Conservation (phyloP, 164 flowering plant species). For the Echeveria elegans region DNA sequence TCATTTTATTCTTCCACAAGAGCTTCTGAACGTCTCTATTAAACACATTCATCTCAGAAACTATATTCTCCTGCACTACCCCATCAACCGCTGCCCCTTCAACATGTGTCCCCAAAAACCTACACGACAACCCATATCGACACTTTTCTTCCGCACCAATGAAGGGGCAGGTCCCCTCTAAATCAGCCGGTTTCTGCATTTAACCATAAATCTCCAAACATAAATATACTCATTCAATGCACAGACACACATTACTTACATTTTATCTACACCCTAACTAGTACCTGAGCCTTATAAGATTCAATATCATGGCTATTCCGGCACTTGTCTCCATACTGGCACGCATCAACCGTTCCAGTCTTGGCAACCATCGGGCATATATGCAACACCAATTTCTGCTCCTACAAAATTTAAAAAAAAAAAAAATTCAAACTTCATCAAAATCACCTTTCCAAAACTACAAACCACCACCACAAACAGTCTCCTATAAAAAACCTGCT, state of each 20-base stretch:
- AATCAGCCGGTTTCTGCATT: constrained; percentile 74
- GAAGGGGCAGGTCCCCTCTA: constrained; percentile 82
- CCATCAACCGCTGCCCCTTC: constrained; percentile 20
- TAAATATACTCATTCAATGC: not conserved
- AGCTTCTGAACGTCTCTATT: constrained; percentile 84
- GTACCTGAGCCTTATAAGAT: constrained; percentile 69
- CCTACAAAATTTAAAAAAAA: constrained; percentile 25
- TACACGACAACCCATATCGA: constrained; percentile 82
- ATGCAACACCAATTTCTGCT: constrained; percentile 48
- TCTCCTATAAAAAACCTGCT: constrained; percentile 30
- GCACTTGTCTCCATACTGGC: constrained; percentile 54
- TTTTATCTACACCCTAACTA: no score
- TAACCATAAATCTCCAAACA: not conserved
- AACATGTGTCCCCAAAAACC: constrained; percentile 66
- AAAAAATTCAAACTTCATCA: not conserved
- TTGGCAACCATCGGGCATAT: constrained; percentile 76
- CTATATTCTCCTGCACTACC: constrained; percentile 16
- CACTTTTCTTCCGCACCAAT: constrained; percentile 38
- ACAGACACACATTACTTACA: not conserved
- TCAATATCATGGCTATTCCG: constrained; percentile 91
- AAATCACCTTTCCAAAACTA: not conserved
- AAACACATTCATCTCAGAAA: constrained; percentile 62
- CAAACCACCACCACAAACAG: not conserved
- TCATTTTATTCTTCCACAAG: constrained; percentile 81
- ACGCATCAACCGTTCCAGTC: constrained; percentile 50